Conservation (phyloP, 352 stramenopile genomes). For the Phytopythium boreale region DNA sequence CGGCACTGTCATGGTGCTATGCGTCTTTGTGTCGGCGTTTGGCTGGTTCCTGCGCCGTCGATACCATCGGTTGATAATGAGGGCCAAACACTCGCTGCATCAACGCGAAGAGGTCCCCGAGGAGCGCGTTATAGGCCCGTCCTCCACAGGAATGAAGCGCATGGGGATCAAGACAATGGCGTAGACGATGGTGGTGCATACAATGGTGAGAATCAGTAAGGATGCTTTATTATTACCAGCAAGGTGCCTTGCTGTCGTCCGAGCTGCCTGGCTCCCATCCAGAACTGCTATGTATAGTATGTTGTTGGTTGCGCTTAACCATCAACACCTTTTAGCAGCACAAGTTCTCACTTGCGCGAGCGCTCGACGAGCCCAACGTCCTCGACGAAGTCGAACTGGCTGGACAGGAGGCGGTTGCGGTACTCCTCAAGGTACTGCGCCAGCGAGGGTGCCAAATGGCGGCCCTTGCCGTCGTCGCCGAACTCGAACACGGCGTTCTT, state of each 20-base stretch:
- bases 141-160: conserved; percentile 47
- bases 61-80: conserved; percentile 43
- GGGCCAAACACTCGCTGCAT: conserved; percentile 6
- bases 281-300: not conserved
- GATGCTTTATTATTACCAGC: not conserved
- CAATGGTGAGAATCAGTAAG: not conserved
- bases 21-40: conserved; percentile 55
- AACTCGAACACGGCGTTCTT: conserved; percentile 72
- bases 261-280: not conserved
- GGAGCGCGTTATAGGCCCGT: conserved; percentile 12
- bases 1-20: conserved; percentile 56
- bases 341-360: conserved; percentile 43
- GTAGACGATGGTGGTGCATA: conserved; percentile 14
- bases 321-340: too few relatives aligned
- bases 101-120: conserved; percentile 6
- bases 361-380: conserved; percentile 80
- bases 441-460: conserved; percentile 46
- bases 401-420: conserved; percentile 75
- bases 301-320: too few relatives aligned
- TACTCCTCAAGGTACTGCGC: conserved; percentile 77
- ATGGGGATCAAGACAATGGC: conserved; percentile 65
- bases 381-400: conserved; percentile 81
- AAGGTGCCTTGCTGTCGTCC: not conserved
- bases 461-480: conserved; percentile 54
- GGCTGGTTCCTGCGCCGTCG: conserved; percentile 54